Base-by-base conservation (phyloP, 257 asterid genomes). In the Fraxinus anomala region DNA sequence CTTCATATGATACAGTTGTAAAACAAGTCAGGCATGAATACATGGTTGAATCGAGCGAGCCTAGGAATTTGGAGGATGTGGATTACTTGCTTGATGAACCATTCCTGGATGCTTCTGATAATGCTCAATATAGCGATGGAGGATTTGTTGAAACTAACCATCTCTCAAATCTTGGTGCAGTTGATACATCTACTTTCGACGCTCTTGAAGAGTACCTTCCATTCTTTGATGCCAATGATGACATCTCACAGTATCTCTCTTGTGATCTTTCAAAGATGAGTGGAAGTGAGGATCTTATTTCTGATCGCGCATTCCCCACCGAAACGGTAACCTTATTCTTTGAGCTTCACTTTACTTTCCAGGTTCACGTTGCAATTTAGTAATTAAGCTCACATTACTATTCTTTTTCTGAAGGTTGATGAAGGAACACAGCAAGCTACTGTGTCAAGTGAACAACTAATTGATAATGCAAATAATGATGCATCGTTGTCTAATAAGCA, bases 91-190 rank as follows among this genome's bases (percentile, higher is more conserved):
- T 83, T 59, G 92, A 87, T 83, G 91, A 90, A 79, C 91, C 96
- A 79, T 84, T 82, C 78, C 23, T 85, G 73, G 90, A 90, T 84
- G 80, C 89, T 47, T 30, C 81, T 11, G 89, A 81, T 59, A 69
- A 80, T 66, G 83, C 82, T 81, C 85, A 75, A 56, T 91, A 80
- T 82, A 89, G 82, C 34, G 87, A 81, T 74, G 93, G 88, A 67
- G 91, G 92, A 71, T 89, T 89, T 77, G 80, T 91, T 68, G 97
- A 93, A 82, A 85, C 96, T 65, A 85, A 87, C 77, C 97, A 96
- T 85, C 89, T 96, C 39, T 37, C 88, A 24, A 81, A 82, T 83
- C 92, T 95, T 1, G 76, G 83, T n/a, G 85, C 82, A 34, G 74
- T 82, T 59, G 87, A 86, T 77, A 40, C 83, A 73, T 81, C 92